Percentiles rank a stretch among this genome's conserved stretches.
Evolutionary conservation across 352 stramenopile genomes (phyloP).

Genomic region (Pythium periplocum): DNA sequence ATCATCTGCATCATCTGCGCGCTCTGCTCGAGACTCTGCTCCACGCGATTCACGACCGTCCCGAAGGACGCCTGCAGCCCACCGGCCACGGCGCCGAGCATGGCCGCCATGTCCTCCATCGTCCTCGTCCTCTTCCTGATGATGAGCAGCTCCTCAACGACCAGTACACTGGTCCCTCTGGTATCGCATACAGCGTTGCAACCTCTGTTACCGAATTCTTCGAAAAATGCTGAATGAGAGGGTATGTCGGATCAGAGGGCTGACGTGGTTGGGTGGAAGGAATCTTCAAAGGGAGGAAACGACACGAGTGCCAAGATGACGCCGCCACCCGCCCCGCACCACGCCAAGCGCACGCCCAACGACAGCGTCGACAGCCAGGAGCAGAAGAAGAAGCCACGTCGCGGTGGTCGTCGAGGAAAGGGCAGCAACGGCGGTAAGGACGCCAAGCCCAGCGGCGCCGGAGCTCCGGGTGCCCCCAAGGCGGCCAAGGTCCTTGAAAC

Average conservation of each 20-base stretch:
- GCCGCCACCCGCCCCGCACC: constrained; percentile 15
- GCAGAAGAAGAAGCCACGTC: constrained; percentile 40
- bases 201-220: background rate
- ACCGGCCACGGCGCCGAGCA: constrained; percentile 52
- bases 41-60: constrained; percentile 61
- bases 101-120: constrained; percentile 68
- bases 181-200: background rate
- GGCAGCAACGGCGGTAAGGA: constrained; percentile 3
- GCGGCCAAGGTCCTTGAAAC: constrained; percentile 3
- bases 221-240: too few species aligned
- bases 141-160: background rate
- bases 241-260: too few species aligned
- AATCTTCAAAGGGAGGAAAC: background rate
- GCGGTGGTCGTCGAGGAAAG: constrained; percentile 36
- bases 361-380: constrained; percentile 29
- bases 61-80: constrained; percentile 71
- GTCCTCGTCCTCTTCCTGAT: background rate
- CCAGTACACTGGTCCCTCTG: background rate
- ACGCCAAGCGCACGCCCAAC: constrained; percentile 27
- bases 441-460: constrained; percentile 2
- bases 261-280: too few species aligned
- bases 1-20: constrained; percentile 78
- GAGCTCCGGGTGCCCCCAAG: background rate
- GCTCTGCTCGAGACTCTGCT: constrained; percentile 59
- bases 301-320: background rate